Conservation (phyloP, 2,329 filamentous ascomycete species). For the Myotisia sp. region DNA sequence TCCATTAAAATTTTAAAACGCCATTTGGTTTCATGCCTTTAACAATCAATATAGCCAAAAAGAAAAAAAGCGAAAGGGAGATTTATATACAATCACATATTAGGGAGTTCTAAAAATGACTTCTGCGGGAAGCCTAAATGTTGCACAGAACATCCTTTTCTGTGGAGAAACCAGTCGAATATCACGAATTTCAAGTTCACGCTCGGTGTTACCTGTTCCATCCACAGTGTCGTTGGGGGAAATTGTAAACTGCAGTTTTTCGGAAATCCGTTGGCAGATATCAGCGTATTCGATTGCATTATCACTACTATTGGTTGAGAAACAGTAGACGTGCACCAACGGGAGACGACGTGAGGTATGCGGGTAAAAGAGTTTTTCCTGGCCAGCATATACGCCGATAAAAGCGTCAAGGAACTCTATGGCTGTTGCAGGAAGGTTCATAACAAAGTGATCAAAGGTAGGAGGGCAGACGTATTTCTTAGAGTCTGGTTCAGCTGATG, state of each 20-base stretch:
- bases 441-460: constrained; percentile 83
- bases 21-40: too few species aligned
- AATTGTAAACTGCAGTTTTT: constrained; percentile 46
- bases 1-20: too few species aligned
- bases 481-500: constrained; percentile 30
- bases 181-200: constrained; percentile 43
- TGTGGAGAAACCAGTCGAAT: constrained; percentile 82
- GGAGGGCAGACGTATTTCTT: constrained; percentile 40
- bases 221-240: constrained; percentile 37
- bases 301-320: constrained; percentile 67
- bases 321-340: constrained; percentile 87
- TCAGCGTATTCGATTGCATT: constrained; percentile 46
- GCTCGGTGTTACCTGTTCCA: constrained; percentile 44
- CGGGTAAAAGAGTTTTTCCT: constrained; percentile 51
- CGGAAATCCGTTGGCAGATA: constrained; percentile 52
- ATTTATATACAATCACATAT: neutral
- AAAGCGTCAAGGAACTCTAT: constrained; percentile 68
- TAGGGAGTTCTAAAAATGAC: constrained; percentile 59
- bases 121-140: constrained; percentile 66
- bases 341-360: constrained; percentile 51
- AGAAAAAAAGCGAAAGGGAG: neutral
- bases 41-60: too few species aligned
- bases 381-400: constrained; percentile 63
- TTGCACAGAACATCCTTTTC: constrained; percentile 95
- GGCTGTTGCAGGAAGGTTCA: constrained; percentile 89